A percentile compares a stretch with the other conserved stretches of the same genome.
Evolutionary conservation across 2,329 filamentous ascomycete genomes (phyloP).

Genomic region (Stachybotrys chlorohalonatus): DNA sequence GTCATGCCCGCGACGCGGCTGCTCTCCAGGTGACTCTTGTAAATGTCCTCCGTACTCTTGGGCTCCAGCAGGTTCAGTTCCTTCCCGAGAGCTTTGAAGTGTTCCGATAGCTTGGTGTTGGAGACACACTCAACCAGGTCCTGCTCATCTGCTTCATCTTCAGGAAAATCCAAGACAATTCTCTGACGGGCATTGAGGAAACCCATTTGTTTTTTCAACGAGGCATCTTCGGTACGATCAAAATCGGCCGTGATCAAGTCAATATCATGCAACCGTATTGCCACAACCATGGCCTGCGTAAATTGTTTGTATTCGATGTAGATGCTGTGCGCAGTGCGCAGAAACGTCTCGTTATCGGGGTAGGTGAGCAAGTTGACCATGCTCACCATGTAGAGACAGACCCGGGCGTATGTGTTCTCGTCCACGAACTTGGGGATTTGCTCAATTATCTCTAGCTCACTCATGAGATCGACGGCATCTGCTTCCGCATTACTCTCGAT

Average conservation of each 20-base stretch:
- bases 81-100: slow-evolving; percentile 90
- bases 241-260: slow-evolving; percentile 78
- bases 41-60: slow-evolving; percentile 96
- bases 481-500: slow-evolving; percentile 96
- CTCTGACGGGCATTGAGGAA: slow-evolving; percentile 89
- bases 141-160: slow-evolving; percentile 59
- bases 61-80: slow-evolving; percentile 95
- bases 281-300: slow-evolving; percentile 86
- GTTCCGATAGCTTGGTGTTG: slow-evolving; percentile 79
- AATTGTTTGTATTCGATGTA: slow-evolving; percentile 91
- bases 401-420: slow-evolving; percentile 84
- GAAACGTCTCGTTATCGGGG: slow-evolving; percentile 92
- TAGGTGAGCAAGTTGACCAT: slow-evolving; percentile 98
- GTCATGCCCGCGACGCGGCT: slow-evolving; percentile 87
- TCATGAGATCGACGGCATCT: slow-evolving; percentile 93
- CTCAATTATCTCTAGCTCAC: slow-evolving; percentile 95
- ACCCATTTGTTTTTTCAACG: slow-evolving; percentile 85
- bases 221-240: slow-evolving; percentile 67
- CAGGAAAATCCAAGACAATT: slow-evolving; percentile 66
- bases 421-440: slow-evolving; percentile 83
- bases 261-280: slow-evolving; percentile 84
- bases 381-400: slow-evolving; percentile 96
- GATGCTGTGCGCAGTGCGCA: slow-evolving; percentile 85
- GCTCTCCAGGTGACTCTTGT: slow-evolving; percentile 97
- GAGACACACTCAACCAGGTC: slow-evolving; percentile 76